These are phyloP conservation scores for Mucor irregularis DNA, from an alignment of 371 early-diverging fungal genomes.

Conservation along the genomic window DNA sequence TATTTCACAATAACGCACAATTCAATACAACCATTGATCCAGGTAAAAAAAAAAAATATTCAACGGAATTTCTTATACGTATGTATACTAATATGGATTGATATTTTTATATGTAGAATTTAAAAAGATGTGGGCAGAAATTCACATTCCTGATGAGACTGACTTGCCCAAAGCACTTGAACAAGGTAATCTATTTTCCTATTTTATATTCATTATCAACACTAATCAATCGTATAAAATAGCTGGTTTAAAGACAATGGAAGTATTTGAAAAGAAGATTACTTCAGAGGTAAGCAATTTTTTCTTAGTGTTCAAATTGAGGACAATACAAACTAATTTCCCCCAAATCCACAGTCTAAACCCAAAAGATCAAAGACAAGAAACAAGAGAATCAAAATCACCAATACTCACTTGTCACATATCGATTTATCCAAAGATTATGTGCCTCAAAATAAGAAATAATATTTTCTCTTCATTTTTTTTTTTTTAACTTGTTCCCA, in stretches of 20 bases:
- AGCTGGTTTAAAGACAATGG: constrained; percentile 80
- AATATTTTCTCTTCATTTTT: not conserved
- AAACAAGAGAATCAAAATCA: constrained; percentile 79
- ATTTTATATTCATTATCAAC: too few relatives aligned
- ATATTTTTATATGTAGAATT: constrained; percentile 50
- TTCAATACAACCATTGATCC: constrained; percentile 66
- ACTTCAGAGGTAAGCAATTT: constrained; percentile 43
- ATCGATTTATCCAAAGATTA: constrained; percentile 84
- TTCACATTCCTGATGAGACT: constrained; percentile 74
- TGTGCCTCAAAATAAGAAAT: constrained; percentile 45
- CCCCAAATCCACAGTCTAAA: constrained; percentile 36
- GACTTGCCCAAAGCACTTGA: constrained; percentile 73
- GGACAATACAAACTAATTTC: not conserved
- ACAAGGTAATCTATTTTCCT: not conserved
- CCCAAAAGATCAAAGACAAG: constrained; percentile 65
- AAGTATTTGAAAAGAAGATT: constrained; percentile 72
- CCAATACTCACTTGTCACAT: constrained; percentile 84
- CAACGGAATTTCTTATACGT: too few relatives aligned
- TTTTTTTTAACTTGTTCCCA: not conserved
- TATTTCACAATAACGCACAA: constrained; percentile 71
- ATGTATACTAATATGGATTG: not conserved
- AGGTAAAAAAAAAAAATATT: constrained; percentile 33
- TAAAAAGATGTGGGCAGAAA: constrained; percentile 73
- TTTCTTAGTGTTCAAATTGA: not conserved
- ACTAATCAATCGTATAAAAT: not conserved